A percentile compares a stretch with the other conserved stretches of the same genome.
phyloP scores from a whole-genome alignment of 306 rosid genomes.

The Acmispon strigosus region DNA sequence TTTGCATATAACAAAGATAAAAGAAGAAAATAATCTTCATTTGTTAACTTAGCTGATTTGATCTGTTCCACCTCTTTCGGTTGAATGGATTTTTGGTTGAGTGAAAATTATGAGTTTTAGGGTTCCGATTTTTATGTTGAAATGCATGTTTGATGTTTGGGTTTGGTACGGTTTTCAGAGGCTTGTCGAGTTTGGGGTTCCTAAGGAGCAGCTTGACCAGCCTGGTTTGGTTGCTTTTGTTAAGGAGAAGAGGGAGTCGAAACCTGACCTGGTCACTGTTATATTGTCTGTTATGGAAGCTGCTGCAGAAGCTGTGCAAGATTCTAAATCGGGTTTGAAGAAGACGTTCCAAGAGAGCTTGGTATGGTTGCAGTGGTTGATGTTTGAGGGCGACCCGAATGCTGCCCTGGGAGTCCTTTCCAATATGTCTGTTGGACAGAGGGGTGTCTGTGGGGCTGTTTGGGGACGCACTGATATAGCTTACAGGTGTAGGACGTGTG shows the following conservation, averaged over 20 bases:
- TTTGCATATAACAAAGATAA: background rate
- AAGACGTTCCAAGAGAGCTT: conserved; percentile 50
- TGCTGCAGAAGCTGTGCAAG: conserved; percentile 37
- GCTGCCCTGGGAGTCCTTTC: conserved; percentile 45
- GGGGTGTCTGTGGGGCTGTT: conserved; percentile 92
- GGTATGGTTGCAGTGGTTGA: conserved; percentile 91
- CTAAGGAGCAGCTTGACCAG: conserved; percentile 45
- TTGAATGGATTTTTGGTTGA: background rate
- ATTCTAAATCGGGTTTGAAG: conserved; percentile 38
- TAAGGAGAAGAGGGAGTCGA: conserved; percentile 33
- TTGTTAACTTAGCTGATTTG: background rate
- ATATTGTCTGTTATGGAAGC: conserved; percentile 61
- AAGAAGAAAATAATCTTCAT: background rate
- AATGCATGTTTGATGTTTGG: conserved; percentile 17
- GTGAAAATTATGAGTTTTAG: background rate
- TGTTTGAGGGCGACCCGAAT: conserved; percentile 79
- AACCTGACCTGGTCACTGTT: conserved; percentile 54
- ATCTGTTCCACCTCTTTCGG: background rate
- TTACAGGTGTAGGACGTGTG: conserved; percentile 85
- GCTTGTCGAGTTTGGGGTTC: conserved; percentile 65
- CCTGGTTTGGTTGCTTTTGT: conserved; percentile 63
- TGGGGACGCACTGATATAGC: conserved; percentile 88
- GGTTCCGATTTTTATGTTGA: background rate
- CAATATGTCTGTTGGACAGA: conserved; percentile 58
- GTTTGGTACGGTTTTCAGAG: conserved; percentile 43